A percentile compares a stretch with the other conserved stretches of the same genome.
Evolutionary conservation across 192 early-diverging fungal genomes (phyloP).

Genomic region (Coemansia interrupta): DNA sequence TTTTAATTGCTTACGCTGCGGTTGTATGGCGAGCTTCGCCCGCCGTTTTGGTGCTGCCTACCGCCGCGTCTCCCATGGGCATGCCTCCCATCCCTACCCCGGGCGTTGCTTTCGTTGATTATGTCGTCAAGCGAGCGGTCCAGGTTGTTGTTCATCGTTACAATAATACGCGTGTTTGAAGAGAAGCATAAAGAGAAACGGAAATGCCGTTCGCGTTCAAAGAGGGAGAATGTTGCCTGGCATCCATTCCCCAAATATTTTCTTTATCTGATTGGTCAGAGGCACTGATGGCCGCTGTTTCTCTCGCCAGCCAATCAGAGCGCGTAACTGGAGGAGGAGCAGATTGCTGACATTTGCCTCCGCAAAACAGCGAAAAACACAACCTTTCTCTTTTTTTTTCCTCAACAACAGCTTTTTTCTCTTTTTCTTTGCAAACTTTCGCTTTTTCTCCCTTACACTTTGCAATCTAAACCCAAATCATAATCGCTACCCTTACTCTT

Average conservation of each 20-base stretch:
- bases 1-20: conserved; percentile 22
- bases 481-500: background rate
- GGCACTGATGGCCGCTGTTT: too few relatives aligned
- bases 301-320: background rate
- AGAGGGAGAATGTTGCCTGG: background rate
- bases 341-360: background rate
- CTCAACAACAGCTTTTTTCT: conserved; percentile 6
- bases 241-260: too few relatives aligned
- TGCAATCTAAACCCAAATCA: background rate
- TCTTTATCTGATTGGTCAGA: too few relatives aligned
- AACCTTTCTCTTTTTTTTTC: conserved; percentile 8
- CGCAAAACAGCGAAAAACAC: background rate
- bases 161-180: background rate
- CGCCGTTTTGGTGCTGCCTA: conserved; percentile 6
- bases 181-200: background rate
- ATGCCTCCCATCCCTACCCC: background rate
- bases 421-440: conserved; percentile 2
- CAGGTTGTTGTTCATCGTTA: conserved; percentile 21
- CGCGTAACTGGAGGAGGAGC: background rate
- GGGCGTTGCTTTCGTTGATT: conserved; percentile 11
- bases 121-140: conserved; percentile 49
- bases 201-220: background rate
- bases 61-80: conserved; percentile 1
- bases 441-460: conserved; percentile 3
- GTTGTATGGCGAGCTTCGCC: conserved; percentile 25